Evolutionary conservation across 176 grass and related monocot genomes (phyloP), one percentile per base, ranked within the genome.

Genomic region (Oryza australiensis): DNA sequence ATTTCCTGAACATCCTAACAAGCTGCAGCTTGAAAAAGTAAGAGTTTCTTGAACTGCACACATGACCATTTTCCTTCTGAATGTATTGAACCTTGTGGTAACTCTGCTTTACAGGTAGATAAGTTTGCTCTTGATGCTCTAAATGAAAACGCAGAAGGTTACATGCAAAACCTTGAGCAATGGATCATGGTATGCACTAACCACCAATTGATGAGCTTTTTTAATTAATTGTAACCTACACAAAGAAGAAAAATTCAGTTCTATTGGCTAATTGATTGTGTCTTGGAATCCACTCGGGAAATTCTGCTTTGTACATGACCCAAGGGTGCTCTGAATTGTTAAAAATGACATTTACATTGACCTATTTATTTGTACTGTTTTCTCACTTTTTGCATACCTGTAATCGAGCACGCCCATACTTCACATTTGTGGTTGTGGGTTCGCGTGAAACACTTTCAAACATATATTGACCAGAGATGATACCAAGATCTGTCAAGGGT

Each of bases 1-100:
- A 70, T 95, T 99, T 45, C 93, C 96, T 8, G 96, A 99, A 83
- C 93, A 99, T 83, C 96, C 93, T 3, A 93, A 91, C 90, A 99
- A 90, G 80, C 81, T 99, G 83, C 96, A 99, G 77, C 85, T 99
- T 62, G 96, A 99, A 62, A 89, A 75, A 34, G 96, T 93, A 80
- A 91, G 79, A 57, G 38, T 80, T 34, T 82, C 14, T 81, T 80
- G 1, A 68, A 74, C 9, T 75, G 5, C 1, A 37, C 0, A 13
- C 18, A 26, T 18, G 40, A 8, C 35, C 26, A 35, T 5, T 57
- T 14, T 41, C 30, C 33, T 26, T 37, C 6, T 57, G 38, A 86
- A 26, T 86, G 76, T 43, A 48, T 69, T 74, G 38, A 46, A 71
- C 68, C 28, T 32, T 26, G 59, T 63, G 75, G 22, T 5, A 41